Evolutionary conservation across 805 yeast genomes (phyloP).

Genomic region (Ogataea ramenticola): DNA sequence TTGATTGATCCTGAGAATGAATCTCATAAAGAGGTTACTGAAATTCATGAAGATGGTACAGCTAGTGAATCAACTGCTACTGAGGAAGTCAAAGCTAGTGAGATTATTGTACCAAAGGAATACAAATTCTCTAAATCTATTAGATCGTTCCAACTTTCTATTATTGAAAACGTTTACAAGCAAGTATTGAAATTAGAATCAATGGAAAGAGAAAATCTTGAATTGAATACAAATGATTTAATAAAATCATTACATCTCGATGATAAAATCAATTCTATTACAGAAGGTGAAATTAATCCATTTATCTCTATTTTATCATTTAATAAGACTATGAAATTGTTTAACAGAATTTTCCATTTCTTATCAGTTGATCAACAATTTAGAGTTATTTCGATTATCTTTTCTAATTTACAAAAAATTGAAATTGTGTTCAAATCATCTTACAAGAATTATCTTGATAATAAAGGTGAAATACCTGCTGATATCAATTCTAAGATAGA

Average conservation of each 20-base stretch:
- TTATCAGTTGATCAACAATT: slow-evolving; percentile 68
- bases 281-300: slow-evolving; percentile 63
- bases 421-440: slow-evolving; percentile 75
- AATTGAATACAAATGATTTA: slow-evolving; percentile 40
- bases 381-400: slow-evolving; percentile 67
- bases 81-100: slow-evolving; percentile 12
- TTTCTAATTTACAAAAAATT: slow-evolving; percentile 73
- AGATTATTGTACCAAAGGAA: slow-evolving; percentile 22
- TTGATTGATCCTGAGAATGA: slow-evolving; percentile 38
- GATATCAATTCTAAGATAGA: slow-evolving; percentile 57
- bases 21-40: slow-evolving; percentile 30
- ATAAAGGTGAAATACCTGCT: slow-evolving; percentile 46
- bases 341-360: slow-evolving; percentile 84
- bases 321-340: slow-evolving; percentile 82
- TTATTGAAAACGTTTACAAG: slow-evolving; percentile 73
- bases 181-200: slow-evolving; percentile 77
- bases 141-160: slow-evolving; percentile 51
- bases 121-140: slow-evolving; percentile 26
- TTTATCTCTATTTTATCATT: slow-evolving; percentile 77
- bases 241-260: slow-evolving; percentile 77
- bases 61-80: slow-evolving; percentile 4
- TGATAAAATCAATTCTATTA: slow-evolving; percentile 43
- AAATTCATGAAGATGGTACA: slow-evolving; percentile 7
- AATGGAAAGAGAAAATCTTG: slow-evolving; percentile 49
- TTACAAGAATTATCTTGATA: slow-evolving; percentile 50